Base-by-base conservation (phyloP, 2,329 filamentous ascomycete genomes). In the Lasiodiplodia sp. region DNA sequence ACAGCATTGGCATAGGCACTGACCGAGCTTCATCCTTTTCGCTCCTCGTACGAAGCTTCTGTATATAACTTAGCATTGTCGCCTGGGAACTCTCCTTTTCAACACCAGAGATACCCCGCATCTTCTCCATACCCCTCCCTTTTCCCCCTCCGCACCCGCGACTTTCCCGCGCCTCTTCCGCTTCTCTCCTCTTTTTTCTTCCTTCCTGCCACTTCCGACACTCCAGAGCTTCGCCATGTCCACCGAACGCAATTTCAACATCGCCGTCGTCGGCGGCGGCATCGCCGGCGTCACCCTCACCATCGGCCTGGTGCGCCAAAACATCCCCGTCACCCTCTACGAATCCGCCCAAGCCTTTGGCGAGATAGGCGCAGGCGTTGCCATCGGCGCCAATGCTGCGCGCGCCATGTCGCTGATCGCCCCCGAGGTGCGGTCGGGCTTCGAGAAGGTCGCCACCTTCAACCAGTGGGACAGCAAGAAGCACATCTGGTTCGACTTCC, bases 221-320 rank as follows among this genome's bases (percentile, higher is more conserved):
- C 3, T 5, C 49, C 44, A 44, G 14, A 47, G 21, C n/a, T 21
- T 2, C 23, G 16, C 40, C 14, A 68, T 68, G 66, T 67, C 72
- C 18, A 71, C 58, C 51, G 40, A 49, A 53, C 52, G 31, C 44
- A 37, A 38, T 37, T 83, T 83, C 75, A 80, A 79, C 66, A 78
- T 88, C 69, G 87, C 87, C 71, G 86, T 90, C 51, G 78, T 89
- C 18, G 87, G 87, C 69, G 87, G 86, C 52, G 87, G 87, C 40
- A 88, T 89, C 69, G 84, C 83, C 31, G 88, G 88, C 31, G 79
- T 89, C 21, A 79, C 79, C 10, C 82, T 89, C 10, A 86, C 85
- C 28, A 82, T 86, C 57, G 85, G 82, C 7, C 83, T 89, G 34
- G 77, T 83, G 67, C 76, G 82, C 67, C 80, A 82, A 68, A 74